Percentiles rank a stretch among this genome's conserved stretches.
phyloP scores from a whole-genome alignment of 768 basidiomycete genomes.

The Amanita jacksonii region DNA sequence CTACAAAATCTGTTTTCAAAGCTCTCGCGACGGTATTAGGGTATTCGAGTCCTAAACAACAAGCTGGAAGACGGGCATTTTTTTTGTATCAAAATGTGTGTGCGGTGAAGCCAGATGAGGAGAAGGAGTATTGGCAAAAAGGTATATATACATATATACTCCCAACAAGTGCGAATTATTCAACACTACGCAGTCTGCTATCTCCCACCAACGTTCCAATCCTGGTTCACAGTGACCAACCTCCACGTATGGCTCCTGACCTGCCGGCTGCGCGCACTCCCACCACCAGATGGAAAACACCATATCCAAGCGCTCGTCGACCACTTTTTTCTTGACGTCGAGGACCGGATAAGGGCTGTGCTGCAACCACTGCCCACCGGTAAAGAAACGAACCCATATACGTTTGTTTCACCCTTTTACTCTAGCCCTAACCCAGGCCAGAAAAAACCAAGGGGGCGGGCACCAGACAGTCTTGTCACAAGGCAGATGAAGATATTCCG shows the following conservation, averaged over 20 bases:
- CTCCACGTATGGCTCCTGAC: slow-evolving; percentile 89
- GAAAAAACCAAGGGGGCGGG: slow-evolving; percentile 25
- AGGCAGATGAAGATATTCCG: slow-evolving; percentile 88
- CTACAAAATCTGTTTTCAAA: slow-evolving; percentile 35
- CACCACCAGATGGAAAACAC: slow-evolving; percentile 47
- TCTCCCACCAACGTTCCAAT: slow-evolving; percentile 89
- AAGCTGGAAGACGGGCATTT: slow-evolving; percentile 51
- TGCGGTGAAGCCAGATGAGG: slow-evolving; percentile 46
- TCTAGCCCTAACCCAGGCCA: slow-evolving; percentile 40
- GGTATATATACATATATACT: too few species aligned
- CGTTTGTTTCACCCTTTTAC: slow-evolving; percentile 35
- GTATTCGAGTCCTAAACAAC: slow-evolving; percentile 51
- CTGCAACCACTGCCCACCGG: slow-evolving; percentile 43
- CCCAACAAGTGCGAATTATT: too few species aligned
- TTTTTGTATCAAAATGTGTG: slow-evolving; percentile 50
- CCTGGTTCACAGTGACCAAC: slow-evolving; percentile 93
- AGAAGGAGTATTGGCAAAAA: slow-evolving; percentile 53
- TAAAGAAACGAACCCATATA: slow-evolving; percentile 33
- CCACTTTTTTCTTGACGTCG: slow-evolving; percentile 92
- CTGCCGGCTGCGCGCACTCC: slow-evolving; percentile 80
- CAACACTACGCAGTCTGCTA: slow-evolving; percentile 53
- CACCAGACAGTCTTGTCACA: slow-evolving; percentile 71
- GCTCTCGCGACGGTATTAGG: slow-evolving; percentile 42
- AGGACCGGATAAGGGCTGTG: slow-evolving; percentile 78
- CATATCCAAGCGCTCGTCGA: slow-evolving; percentile 82